Percentiles rank a stretch among this genome's conserved stretches.
These are phyloP conservation scores for Aspergillus udagawae DNA, from an alignment of 2,329 filamentous ascomycete genomes.

Conservation along the genomic window DNA sequence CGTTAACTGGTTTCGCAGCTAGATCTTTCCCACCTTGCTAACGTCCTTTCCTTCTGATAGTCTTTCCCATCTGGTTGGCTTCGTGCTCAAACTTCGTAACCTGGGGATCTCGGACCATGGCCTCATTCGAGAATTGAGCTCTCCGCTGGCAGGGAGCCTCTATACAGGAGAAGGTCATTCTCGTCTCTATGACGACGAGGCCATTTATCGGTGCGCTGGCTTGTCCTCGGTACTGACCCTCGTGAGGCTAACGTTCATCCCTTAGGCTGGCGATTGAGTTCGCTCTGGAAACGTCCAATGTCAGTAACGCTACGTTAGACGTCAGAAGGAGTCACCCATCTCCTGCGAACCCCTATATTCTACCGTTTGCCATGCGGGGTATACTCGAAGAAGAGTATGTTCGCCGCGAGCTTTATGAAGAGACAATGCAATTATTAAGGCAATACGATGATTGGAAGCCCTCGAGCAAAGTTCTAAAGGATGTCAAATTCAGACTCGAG, in stretches of 20 bases:
- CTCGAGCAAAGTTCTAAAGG: slow-evolving; percentile 81
- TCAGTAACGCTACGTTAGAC: slow-evolving; percentile 47
- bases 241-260: slow-evolving; percentile 3
- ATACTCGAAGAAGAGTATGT: slow-evolving; percentile 89
- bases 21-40: slow-evolving; percentile 2
- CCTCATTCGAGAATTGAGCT: slow-evolving; percentile 82
- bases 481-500: slow-evolving; percentile 92
- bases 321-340: slow-evolving; percentile 48
- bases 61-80: slow-evolving; percentile 86
- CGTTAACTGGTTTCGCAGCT: slow-evolving; percentile 18
- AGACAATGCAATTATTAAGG: slow-evolving; percentile 73
- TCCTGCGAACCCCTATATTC: slow-evolving; percentile 73
- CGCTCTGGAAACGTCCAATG: slow-evolving; percentile 64
- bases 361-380: slow-evolving; percentile 95
- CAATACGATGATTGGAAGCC: slow-evolving; percentile 96
- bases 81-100: slow-evolving; percentile 89
- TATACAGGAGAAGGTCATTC: slow-evolving; percentile 93
- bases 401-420: slow-evolving; percentile 69
- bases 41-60: slow-evolving; percentile 27
- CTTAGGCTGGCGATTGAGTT: slow-evolving; percentile 64
- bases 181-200: slow-evolving; percentile 82
- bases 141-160: slow-evolving; percentile 82
- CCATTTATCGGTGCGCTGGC: slow-evolving; percentile 67
- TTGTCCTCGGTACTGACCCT: background rate
- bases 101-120: slow-evolving; percentile 90